Base-by-base conservation (phyloP, 202 grass and related monocot species). In the Schoenoplectus tabernaemontani region DNA sequence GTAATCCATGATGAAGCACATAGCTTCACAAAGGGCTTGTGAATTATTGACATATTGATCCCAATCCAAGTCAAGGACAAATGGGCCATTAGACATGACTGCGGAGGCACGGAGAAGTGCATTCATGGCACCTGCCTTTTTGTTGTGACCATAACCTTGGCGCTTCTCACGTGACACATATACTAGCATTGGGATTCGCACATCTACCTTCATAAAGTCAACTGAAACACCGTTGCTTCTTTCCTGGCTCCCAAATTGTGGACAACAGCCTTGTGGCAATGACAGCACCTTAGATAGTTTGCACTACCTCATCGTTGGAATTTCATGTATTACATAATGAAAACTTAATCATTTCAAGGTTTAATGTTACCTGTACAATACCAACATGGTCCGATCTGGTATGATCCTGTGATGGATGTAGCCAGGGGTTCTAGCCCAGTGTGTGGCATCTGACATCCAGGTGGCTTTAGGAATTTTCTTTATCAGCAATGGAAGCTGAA, bases 51-150 rank as follows among this genome's bases (percentile, higher is more conserved):
- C 85, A 76, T 92, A 92, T 77, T 92, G 90, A 87, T 92, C 86
- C 68, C 81, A 92, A 66, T 92, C 86, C 84, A 92, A 87, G 83
- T 92, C 84, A 63, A 92, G 73, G 82, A 92, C 82, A 67, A 88
- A 92, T 32, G 85, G 83, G 54, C 90, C 90, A 80, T 92, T 92
- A 12, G 90, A 88, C 78, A 92, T 87, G 28, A 92, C 80, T 74
- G 90, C 90, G 33, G 90, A 92, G 43, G 86, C 86, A 75, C 90
- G 87, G 71, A 92, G 88, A 78, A 93, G 91, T 74, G 91, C 70
- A 91, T 91, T 93, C 88, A 93, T 91, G 87, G 91, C 91, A 84
- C 91, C 91, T 39, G 91, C 91, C 76, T 88, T 91, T 79, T 91
- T 93, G 89, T 93, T 89, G 72, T 93, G 81, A 48, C 87, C 82